Evolutionary conservation across 192 early-diverging fungal species (phyloP).

Genomic region (Obelidium mucronatum): DNA sequence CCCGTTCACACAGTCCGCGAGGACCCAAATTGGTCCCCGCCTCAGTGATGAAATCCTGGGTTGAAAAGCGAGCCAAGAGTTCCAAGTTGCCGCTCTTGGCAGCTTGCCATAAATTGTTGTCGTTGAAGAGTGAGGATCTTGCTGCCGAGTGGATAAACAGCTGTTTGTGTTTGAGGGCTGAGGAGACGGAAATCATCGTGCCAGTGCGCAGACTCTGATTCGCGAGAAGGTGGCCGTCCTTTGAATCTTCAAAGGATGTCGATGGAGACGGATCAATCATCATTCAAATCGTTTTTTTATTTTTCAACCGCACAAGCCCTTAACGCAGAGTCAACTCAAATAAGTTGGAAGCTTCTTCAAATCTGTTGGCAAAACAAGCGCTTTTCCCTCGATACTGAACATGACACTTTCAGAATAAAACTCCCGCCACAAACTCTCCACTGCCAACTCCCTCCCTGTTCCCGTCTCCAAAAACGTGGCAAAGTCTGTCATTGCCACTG

Average conservation of each 20-base stretch:
- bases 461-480: neutral
- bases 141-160: neutral
- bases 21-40: slow-evolving; percentile 11
- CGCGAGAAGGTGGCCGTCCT: no score
- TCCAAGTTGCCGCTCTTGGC: slow-evolving; percentile 3
- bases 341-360: slow-evolving; percentile 5
- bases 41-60: neutral
- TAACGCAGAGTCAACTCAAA: no score
- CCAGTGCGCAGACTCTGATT: neutral
- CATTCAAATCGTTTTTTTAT: no score
- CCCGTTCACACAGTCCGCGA: slow-evolving; percentile 6
- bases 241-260: no score
- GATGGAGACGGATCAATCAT: no score
- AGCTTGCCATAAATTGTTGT: slow-evolving; percentile 18
- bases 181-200: neutral
- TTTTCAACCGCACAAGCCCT: no score
- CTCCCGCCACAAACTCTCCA: neutral
- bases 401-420: slow-evolving; percentile 11
- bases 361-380: neutral
- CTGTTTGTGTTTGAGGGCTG: neutral
- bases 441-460: neutral
- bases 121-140: neutral
- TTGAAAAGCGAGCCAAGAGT: neutral
- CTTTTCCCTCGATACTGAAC: neutral
- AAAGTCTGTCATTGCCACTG: neutral